Evolutionary conservation across 2,329 filamentous ascomycete species (phyloP), one percentile per base, ranked within the genome.

Genomic region (Alternaria gaisen): DNA sequence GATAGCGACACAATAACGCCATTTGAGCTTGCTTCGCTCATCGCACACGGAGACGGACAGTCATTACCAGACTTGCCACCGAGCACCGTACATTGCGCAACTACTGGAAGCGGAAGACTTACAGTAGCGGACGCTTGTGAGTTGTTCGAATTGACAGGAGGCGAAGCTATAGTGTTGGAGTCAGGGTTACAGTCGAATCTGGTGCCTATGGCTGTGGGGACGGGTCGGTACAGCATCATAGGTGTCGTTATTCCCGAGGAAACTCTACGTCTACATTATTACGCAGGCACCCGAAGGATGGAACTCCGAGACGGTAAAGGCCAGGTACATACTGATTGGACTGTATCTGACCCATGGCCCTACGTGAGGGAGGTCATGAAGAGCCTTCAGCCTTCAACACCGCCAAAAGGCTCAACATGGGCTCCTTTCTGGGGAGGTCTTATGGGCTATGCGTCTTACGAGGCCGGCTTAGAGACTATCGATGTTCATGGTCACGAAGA

Each of bases 371-470:
- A 66, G 4, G 75, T 80, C 30, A 80, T 83, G 73, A 64, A 73
- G 36, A 57, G 67, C 8, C 75, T 79, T 5, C 74, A 69, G 54
- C 77, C 77, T 20, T 61, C 60, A 26, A 67, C 56, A 30, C 63
- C 62, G 44, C 76, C 76, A 38, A 62, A 60, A 1, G 73, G 65
- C 14, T 53, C 65, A 7, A 77, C 72, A 9, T 76, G 72, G 36
- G 79, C 80, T 0, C 86, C 91, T 0, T 97, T 97, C 74, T 88
- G 91, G 78, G 93, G 92, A 53, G 93, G 93, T 0, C 89, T 97
- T 60, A 87, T 97, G 80, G 93, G 93, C 0, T 96, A 90, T 71
- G 85, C 93, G 52, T 93, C 91, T 0, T 97, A 97, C 62, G 93
- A 97, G 76, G 87, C 93, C 74, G 92, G 92, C 0, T 81, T 96